Conservation (phyloP, 805 yeast genomes). For the Torulaspora microellipsoides region DNA sequence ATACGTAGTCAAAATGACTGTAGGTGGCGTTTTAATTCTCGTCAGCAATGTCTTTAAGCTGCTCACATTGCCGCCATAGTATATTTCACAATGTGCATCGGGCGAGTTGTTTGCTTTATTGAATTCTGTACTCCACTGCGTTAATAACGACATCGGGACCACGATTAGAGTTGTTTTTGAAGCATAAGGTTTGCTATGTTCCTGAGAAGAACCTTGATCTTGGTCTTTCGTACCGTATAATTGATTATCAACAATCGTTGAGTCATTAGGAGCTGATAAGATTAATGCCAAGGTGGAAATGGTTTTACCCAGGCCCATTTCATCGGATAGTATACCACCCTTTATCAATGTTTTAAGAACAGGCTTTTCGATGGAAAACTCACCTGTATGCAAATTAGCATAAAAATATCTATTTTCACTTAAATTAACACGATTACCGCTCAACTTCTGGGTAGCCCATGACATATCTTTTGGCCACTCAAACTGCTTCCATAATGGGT, state of each 20-base stretch:
- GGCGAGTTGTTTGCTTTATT: slow-evolving; percentile 48
- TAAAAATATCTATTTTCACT: slow-evolving; percentile 44
- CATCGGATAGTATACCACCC: slow-evolving; percentile 93
- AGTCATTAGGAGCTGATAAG: slow-evolving; percentile 57
- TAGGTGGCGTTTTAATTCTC: slow-evolving; percentile 46
- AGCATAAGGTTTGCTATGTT: slow-evolving; percentile 46
- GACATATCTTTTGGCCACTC: slow-evolving; percentile 62
- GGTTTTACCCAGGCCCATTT: slow-evolving; percentile 95
- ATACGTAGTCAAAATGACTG: slow-evolving; percentile 76
- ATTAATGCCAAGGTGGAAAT: slow-evolving; percentile 74
- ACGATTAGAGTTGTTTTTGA: slow-evolving; percentile 68
- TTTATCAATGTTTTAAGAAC: slow-evolving; percentile 51
- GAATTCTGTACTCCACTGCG: slow-evolving; percentile 89
- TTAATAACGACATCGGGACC: slow-evolving; percentile 85
- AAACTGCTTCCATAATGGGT: slow-evolving; percentile 82
- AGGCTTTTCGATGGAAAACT: slow-evolving; percentile 66
- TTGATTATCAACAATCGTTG: slow-evolving; percentile 13
- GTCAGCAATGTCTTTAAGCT: slow-evolving; percentile 48
- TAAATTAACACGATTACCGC: background rate
- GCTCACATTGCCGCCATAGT: slow-evolving; percentile 66
- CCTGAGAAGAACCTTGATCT: background rate
- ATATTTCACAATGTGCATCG: slow-evolving; percentile 49
- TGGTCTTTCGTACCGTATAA: slow-evolving; percentile 1
- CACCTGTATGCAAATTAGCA: slow-evolving; percentile 77
- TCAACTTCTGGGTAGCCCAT: slow-evolving; percentile 31